phyloP scores from a whole-genome alignment of 257 asterid genomes.

The Asclepias syriaca region DNA sequence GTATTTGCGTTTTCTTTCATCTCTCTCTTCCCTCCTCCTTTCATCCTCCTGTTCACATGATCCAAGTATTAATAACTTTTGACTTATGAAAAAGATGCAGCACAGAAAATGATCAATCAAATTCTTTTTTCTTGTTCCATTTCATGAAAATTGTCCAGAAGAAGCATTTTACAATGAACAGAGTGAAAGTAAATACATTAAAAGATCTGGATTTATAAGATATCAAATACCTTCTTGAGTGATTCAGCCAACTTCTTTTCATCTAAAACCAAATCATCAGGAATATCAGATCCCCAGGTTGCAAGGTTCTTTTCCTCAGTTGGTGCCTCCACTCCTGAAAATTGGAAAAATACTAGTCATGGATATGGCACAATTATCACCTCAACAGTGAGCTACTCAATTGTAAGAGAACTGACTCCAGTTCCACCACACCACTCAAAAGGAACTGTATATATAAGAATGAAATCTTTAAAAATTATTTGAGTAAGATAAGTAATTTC shows the following conservation, averaged over 20 bases:
- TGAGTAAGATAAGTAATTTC: neutral
- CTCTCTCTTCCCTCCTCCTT: slow-evolving; percentile 69
- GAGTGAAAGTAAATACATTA: neutral
- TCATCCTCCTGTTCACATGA: slow-evolving; percentile 59
- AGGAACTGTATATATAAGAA: no score
- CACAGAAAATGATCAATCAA: neutral
- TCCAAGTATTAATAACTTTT: neutral
- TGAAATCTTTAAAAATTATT: neutral
- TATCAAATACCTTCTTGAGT: slow-evolving; percentile 56
- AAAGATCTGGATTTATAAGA: neutral
- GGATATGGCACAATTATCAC: slow-evolving; percentile 1
- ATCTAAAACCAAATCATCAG: slow-evolving; percentile 79
- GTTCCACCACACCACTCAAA: neutral
- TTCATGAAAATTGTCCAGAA: neutral
- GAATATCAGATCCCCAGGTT: slow-evolving; percentile 90
- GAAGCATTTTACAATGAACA: neutral
- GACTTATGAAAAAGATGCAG: neutral
- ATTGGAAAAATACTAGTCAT: neutral
- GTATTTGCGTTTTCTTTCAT: slow-evolving; percentile 86
- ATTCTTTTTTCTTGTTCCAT: neutral
- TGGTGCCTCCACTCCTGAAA: slow-evolving; percentile 48
- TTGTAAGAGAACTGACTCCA: neutral
- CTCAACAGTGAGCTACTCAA: neutral
- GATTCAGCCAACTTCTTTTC: slow-evolving; percentile 59
- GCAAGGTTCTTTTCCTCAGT: slow-evolving; percentile 64